Evolutionary conservation across 768 basidiomycete genomes (phyloP), one percentile per base, ranked within the genome.

Genomic region (Boletus reticuloceps): DNA sequence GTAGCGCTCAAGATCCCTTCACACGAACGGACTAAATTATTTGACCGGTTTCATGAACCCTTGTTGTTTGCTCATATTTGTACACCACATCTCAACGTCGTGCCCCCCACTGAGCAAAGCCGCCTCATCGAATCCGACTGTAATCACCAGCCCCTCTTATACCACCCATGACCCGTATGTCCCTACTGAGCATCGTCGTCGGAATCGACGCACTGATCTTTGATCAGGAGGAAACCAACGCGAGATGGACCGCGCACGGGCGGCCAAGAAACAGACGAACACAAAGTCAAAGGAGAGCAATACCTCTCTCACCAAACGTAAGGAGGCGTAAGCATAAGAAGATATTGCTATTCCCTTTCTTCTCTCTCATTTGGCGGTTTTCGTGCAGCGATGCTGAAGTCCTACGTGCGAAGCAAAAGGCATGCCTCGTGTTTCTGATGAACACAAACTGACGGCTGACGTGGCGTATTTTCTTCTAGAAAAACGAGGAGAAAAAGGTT

Each of bases 321-420:
- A 85, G 73, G 89, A 91, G 75, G 76, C 75, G 89, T 91, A 75
- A 73, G 88, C 82, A 65, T 38, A 49, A 41, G 43, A 34, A 34
- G 32, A 54, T 50, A 55, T 46, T 53, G 48, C 54, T 58, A 53
- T 44, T 37, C 22, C 49, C 53, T 51, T 59, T 59, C 54, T 60
- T 37, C 53, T 62, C 49, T 56, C 61, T 68, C 62, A 68, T 55
- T 62, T 52, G 65, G 62, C 60, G 54, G 37, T 58, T 59, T 59
- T 57, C 67, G 37, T 56, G 47, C 65, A 92, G 90, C 54, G 89
- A 92, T 70, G 89, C 90, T 41, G 86, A 86, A 63, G 81, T 82
- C 43, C 69, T 92, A 56, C 80, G 86, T 53, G 82, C 83, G 57
- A 92, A 92, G 69, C 89, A 91, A 69, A 89, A 86, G 85, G 89